These are phyloP conservation scores for Erythrobasidium yunnanense DNA, from an alignment of 768 basidiomycete species.

Conservation along the genomic window DNA sequence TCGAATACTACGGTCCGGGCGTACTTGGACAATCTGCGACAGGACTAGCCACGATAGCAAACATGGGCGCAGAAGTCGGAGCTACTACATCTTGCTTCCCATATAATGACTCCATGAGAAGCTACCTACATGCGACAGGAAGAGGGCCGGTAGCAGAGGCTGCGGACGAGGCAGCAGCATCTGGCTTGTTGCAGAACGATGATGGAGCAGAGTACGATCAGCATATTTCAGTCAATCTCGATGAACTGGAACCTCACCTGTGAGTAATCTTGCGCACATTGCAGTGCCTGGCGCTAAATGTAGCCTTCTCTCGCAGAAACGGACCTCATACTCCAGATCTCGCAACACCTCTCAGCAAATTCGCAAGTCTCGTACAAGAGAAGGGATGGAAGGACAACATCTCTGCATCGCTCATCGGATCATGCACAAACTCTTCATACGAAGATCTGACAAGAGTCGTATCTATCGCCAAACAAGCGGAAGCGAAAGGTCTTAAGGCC, in stretches of 20 bases:
- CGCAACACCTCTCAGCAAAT: constrained; percentile 83
- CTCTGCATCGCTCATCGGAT: constrained; percentile 84
- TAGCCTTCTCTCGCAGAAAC: constrained; percentile 45
- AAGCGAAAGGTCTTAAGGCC: constrained; percentile 63
- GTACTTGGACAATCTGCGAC: constrained; percentile 84
- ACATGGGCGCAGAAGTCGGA: constrained; percentile 99
- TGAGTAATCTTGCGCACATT: constrained; percentile 43
- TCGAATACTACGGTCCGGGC: constrained; percentile 94
- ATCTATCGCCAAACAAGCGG: constrained; percentile 79
- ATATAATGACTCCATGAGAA: constrained; percentile 77
- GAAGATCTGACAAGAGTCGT: constrained; percentile 74
- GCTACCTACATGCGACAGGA: constrained; percentile 80
- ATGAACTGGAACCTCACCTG: constrained; percentile 37
- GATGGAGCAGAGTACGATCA: constrained; percentile 80
- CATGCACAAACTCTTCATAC: constrained; percentile 98
- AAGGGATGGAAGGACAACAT: constrained; percentile 91
- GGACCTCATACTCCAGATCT: constrained; percentile 97
- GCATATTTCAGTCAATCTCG: constrained; percentile 61
- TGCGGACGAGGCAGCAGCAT: constrained; percentile 67
- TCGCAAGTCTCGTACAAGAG: constrained; percentile 63
- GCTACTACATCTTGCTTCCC: constrained; percentile 99
- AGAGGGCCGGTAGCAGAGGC: constrained; percentile 72
- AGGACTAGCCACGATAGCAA: constrained; percentile 83
- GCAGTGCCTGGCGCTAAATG: constrained; percentile 76
- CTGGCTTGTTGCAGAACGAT: constrained; percentile 72